A percentile compares a stretch with the other conserved stretches of the same genome.
phyloP scores from a whole-genome alignment of 1,139 yeast species.

The Schizosaccharomyces versatilis region DNA sequence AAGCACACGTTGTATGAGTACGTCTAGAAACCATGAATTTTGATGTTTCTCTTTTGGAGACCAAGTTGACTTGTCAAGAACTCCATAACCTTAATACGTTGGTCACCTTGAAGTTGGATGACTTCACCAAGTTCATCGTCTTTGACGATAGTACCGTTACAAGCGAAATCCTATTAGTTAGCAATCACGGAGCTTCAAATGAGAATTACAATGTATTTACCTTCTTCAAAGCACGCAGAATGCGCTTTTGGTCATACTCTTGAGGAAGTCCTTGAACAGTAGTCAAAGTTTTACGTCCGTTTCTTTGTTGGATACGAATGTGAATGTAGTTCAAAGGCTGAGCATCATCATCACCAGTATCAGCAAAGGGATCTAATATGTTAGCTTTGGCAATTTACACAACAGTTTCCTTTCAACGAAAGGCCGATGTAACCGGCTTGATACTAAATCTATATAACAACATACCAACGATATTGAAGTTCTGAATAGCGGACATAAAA shows the following conservation, averaged over 20 bases:
- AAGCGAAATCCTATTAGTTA: slow-evolving; percentile 48
- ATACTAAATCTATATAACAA: background rate
- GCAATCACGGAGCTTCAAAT: background rate
- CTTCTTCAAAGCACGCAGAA: slow-evolving; percentile 78
- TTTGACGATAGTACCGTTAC: slow-evolving; percentile 94
- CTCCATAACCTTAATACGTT: slow-evolving; percentile 88
- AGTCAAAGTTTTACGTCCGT: slow-evolving; percentile 96
- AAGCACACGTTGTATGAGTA: background rate
- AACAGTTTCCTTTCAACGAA: background rate
- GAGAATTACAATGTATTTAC: slow-evolving; percentile 9
- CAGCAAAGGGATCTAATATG: slow-evolving; percentile 83
- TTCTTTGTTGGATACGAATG: slow-evolving; percentile 95
- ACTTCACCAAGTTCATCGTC: slow-evolving; percentile 93
- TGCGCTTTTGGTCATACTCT: slow-evolving; percentile 86
- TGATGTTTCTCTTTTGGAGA: slow-evolving; percentile 85
- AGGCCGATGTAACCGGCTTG: background rate
- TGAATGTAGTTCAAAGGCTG: slow-evolving; percentile 86
- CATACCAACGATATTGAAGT: slow-evolving; percentile 7
- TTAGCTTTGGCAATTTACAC: background rate
- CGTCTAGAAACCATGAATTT: slow-evolving; percentile 81
- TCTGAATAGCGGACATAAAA: slow-evolving; percentile 5
- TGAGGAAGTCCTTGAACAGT: slow-evolving; percentile 94
- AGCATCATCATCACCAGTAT: slow-evolving; percentile 97
- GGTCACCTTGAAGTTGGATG: slow-evolving; percentile 96
- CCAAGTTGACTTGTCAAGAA: slow-evolving; percentile 72